Base-by-base conservation (phyloP, 2,329 filamentous ascomycete genomes). In the Pyrenophora teres region DNA sequence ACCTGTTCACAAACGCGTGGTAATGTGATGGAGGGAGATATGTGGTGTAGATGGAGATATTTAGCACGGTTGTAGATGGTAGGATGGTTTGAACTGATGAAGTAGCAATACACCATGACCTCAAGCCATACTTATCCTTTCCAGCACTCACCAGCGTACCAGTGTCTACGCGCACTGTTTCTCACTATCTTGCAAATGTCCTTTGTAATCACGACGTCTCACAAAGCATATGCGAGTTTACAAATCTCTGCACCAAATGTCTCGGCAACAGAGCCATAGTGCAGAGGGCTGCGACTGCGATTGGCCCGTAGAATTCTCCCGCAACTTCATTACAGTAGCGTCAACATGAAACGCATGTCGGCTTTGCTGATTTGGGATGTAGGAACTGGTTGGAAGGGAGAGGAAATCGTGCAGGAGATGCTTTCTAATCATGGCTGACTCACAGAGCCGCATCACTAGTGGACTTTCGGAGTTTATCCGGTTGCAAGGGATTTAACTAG, bases 161-260 rank as follows among this genome's bases (percentile, higher is more conserved):
- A 45, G 13, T 13, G 6, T n/a, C 15, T 15, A 15, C 33, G 33
- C 32, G 19, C 10, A 21, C 12, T 30, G 9, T 12, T 30, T 19
- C 16, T 7, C 35, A 12, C 10, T 32, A 23, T 4, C 12, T 7
- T 16, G 23, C 32, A 21, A 27, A 21, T 5, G 33, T 19, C 2
- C 27, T 45, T 36, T n/a, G 33, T 45, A 45, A 45, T 45, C 33
- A 19, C 7, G 33, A 27, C 23, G 38, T 45, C 33, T 45, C 35
- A 45, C 42, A 45, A 45, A 45, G 33, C 42, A 30, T 16, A 21
- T 10, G 4, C 4, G 12, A 15, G 15, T 9, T 45, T 45, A 38
- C 42, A 27, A 45, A 38, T 38, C 42, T n/a, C 33, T 21, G 42
- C 25, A 38, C 15, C 42, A 45, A 27, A 21, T 15, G 10, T 16